Percentiles rank a stretch among this genome's conserved stretches.
These are phyloP conservation scores for Schizosaccharomyces japonicus DNA, from an alignment of 805 yeast genomes.

Conservation along the genomic window DNA sequence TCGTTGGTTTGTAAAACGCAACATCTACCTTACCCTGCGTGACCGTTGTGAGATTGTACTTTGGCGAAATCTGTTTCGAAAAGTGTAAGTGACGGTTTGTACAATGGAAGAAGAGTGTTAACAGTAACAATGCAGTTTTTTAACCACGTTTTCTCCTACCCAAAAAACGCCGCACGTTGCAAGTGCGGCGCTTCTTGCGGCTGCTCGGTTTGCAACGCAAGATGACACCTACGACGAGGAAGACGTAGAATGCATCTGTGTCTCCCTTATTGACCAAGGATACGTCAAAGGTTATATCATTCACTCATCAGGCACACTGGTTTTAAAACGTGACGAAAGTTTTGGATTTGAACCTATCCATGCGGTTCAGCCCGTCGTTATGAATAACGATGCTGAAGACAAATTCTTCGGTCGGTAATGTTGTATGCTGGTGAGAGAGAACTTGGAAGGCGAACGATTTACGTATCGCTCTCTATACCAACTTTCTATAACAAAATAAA, in stretches of 20 bases:
- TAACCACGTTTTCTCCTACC: neutral
- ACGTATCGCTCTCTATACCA: too few relatives aligned
- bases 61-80: slow-evolving; percentile 13
- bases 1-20: slow-evolving; percentile 12
- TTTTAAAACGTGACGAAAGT: neutral
- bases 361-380: neutral
- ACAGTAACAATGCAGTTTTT: neutral
- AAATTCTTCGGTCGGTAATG: neutral
- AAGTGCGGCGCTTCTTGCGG: slow-evolving; percentile 1
- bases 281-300: slow-evolving; percentile 14
- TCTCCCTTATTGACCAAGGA: slow-evolving; percentile 16
- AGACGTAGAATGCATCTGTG: slow-evolving; percentile 16
- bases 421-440: too few relatives aligned
- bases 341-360: slow-evolving; percentile 1
- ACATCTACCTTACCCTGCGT: slow-evolving; percentile 13
- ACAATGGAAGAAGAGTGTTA: neutral
- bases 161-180: slow-evolving; percentile 2
- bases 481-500: too few relatives aligned
- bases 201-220: neutral
- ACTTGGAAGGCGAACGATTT: too few relatives aligned
- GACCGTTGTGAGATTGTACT: slow-evolving; percentile 14
- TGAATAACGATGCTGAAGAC: neutral
- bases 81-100: slow-evolving; percentile 4
- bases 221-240: slow-evolving; percentile 3
- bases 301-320: neutral